phyloP scores from a whole-genome alignment of 352 stramenopile genomes.

The Pythium pyrilobum region DNA sequence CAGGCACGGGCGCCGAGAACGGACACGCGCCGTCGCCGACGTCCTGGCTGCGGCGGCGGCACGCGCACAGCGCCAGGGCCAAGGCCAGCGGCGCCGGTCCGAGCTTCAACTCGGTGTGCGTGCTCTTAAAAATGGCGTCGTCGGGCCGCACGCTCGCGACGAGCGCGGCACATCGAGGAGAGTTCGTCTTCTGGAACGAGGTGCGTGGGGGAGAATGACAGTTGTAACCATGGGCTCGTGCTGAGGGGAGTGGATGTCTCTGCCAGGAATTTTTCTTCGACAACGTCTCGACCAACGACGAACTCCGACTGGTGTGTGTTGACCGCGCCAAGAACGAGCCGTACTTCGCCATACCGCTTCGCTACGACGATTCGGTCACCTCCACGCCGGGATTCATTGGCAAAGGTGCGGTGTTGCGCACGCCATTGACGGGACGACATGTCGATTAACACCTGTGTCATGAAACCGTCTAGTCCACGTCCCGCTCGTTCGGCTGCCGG shows the following conservation, averaged over 20 bases:
- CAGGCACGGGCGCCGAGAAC: slow-evolving; percentile 16
- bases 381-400: slow-evolving; percentile 60
- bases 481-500: slow-evolving; percentile 52
- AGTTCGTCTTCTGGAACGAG: slow-evolving; percentile 44
- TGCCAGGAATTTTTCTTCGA: slow-evolving; percentile 70
- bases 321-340: slow-evolving; percentile 53
- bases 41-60: slow-evolving; percentile 42
- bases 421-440: too few relatives aligned
- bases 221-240: neutral
- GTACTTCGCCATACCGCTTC: slow-evolving; percentile 33
- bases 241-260: neutral
- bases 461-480: slow-evolving; percentile 48
- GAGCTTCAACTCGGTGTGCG: slow-evolving; percentile 34
- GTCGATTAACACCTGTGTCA: too few relatives aligned
- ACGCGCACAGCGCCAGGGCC: slow-evolving; percentile 13
- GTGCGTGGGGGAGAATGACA: neutral
- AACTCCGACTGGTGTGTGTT: slow-evolving; percentile 65
- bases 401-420: slow-evolving; percentile 68
- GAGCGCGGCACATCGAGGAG: slow-evolving; percentile 31
- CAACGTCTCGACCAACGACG: slow-evolving; percentile 50
- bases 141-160: slow-evolving; percentile 33
- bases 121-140: slow-evolving; percentile 34
- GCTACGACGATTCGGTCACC: slow-evolving; percentile 29
- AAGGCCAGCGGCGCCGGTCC: slow-evolving; percentile 7
- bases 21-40: slow-evolving; percentile 13